Base-by-base conservation (phyloP, 176 grass and related monocot species). In the Dactylis glomerata region DNA sequence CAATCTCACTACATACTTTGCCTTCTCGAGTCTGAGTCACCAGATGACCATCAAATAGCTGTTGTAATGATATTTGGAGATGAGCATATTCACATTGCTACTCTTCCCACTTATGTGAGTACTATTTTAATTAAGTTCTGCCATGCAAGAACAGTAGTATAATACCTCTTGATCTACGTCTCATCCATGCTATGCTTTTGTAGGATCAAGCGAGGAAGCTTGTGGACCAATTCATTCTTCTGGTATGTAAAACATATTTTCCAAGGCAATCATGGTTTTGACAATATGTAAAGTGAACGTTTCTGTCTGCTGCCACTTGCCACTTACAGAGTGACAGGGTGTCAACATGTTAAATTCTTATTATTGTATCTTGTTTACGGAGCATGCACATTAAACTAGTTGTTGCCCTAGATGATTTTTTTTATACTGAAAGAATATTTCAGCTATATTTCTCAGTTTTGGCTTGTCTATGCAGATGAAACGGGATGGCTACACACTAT, bases 131-230 rank as follows among this genome's bases (percentile, higher is more conserved):
- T 83, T 83, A n/a, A 42, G 8, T 57, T 51, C 13, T 52, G 82
- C 26, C 15, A 49, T 54, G 47, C 65, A 20, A 20, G 28, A 75
- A 28, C 31, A 47, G 30, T 75, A 22, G 16, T 75, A 22, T 7
- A 22, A 51, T 34, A 65, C 50, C 50, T 71, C 73, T 65, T 49
- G 52, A 34, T 75, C 22, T 71, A 16, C 63, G 68, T 81, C 81
- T 80, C 47, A 65, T 72, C 37, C 31, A 51, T 68, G 37, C 28
- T 68, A 70, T 87, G 10, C 24, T 87, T 90, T 90, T 78, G 31
- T 88, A 93, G 88, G 59, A 84, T 82, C 71, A 90, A 37, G 88
- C 87, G 70, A 79, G 68, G 62, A 71, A 82, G 55, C 87, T 93
- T 88, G 85, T 89, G 75, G 88, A 76, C 63, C 91, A 93, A 69